Evolutionary conservation across 1,139 yeast genomes (phyloP).

Genomic region (Scheffersomyces parashehatae): DNA sequence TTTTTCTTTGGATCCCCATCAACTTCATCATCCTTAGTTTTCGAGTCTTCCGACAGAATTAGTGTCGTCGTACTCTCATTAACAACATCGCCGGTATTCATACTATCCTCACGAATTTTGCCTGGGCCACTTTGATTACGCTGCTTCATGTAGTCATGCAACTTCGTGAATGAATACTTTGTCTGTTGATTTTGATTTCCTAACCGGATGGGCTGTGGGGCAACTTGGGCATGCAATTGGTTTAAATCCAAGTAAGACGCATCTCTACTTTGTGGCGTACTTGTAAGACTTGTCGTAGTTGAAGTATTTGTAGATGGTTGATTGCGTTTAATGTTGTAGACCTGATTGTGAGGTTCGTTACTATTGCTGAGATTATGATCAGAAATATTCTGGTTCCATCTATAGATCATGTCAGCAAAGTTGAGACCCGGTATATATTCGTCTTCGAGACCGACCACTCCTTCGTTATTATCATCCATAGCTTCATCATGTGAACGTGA

Average conservation of each 20-base stretch:
- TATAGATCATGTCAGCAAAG: slow-evolving; percentile 44
- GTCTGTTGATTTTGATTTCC: slow-evolving; percentile 10
- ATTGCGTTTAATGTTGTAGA: slow-evolving; percentile 1
- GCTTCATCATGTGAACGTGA: slow-evolving; percentile 34
- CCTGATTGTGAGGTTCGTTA: slow-evolving; percentile 4
- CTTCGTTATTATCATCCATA: slow-evolving; percentile 13
- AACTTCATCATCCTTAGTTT: slow-evolving; percentile 1
- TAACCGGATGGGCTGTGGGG: slow-evolving; percentile 44
- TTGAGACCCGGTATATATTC: slow-evolving; percentile 72
- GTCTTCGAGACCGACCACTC: slow-evolving; percentile 55
- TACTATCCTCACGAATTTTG: no score
- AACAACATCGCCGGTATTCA: neutral
- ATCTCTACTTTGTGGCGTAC: slow-evolving; percentile 31
- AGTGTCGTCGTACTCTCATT: slow-evolving; percentile 8
- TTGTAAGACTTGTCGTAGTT: slow-evolving; percentile 18
- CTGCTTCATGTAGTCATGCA: slow-evolving; percentile 29
- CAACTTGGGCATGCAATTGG: slow-evolving; percentile 48
- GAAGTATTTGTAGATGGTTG: slow-evolving; percentile 6
- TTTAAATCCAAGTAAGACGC: slow-evolving; percentile 43
- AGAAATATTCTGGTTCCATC: slow-evolving; percentile 32
- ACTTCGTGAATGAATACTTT: slow-evolving; percentile 24
- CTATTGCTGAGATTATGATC: slow-evolving; percentile 14
- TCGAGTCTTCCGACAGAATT: slow-evolving; percentile 6
- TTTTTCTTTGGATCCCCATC: slow-evolving; percentile 16
- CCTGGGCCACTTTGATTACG: slow-evolving; percentile 16